Base-by-base conservation (phyloP, 768 basidiomycete species). In the Polyporus arcularius region DNA sequence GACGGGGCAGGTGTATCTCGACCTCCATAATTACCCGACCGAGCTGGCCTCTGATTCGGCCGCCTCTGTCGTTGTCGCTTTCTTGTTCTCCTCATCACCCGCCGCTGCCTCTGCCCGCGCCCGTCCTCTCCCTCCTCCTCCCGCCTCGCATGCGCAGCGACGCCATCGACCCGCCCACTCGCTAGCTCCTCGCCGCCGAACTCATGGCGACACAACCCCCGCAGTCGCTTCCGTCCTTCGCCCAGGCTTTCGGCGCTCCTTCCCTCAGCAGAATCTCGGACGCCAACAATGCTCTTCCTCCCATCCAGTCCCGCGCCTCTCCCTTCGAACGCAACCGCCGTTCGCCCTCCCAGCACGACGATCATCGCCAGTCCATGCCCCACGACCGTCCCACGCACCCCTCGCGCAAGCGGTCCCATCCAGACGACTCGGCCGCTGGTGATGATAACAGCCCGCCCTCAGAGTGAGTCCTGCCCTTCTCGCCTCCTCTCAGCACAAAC, bases 151-250 rank as follows among this genome's bases (percentile, higher is more conserved):
- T 62, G 61, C 61, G 56, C 61, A 21, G 38, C 31, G 42, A 35
- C 54, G 59, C 53, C 48, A 42, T 28, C 49, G 18, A 9, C 49
- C 40, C 39, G 38, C 48, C 53, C 48, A 28, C 56, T 40, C 41
- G 18, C 55, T 39, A 35, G 2, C 53, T 31, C 53, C 14, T 14
- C 51, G 28, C 51, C 48, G 50, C 52, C 45, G 58, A 81, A 81
- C 80, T 78, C 81, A 76, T 81, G 73, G 76, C 78, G 49, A 76
- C 78, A 45, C 80, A 79, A 66, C 72, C 75, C 62, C 75, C 78
- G 62, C 87, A 86, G 72, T 86, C 89, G 10, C 83, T 92, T 41
- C 90, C 90, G 42, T 88, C 90, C 45, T 92, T 92, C 73, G 85
- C 87, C 2, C 86, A 89, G 75, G 84, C 90, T 0, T 92, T 92